phyloP scores from a whole-genome alignment of 345 rosid species.

The Capsella bursapastoris region DNA sequence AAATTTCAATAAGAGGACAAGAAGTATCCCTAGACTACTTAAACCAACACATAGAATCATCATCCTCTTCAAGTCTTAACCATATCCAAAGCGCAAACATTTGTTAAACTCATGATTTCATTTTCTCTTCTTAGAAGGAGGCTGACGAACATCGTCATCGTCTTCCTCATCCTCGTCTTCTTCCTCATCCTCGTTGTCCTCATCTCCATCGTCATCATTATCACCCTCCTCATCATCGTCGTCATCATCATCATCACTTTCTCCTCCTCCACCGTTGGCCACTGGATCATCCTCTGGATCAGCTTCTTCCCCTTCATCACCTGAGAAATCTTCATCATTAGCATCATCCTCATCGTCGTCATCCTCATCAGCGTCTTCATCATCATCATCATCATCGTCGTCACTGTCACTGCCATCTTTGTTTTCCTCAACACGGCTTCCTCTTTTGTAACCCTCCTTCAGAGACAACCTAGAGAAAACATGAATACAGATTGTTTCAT shows the following conservation, averaged over 20 bases:
- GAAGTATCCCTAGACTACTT: constrained; percentile 20
- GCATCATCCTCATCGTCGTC: constrained; percentile 52
- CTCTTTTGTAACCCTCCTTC: constrained; percentile 48
- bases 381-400: constrained; percentile 43
- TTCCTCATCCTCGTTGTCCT: constrained; percentile 43
- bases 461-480: constrained; percentile 49
- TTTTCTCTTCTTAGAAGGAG: constrained; percentile 71
- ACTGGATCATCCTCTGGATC: constrained; percentile 69
- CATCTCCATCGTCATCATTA: constrained; percentile 47
- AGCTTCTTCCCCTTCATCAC: constrained; percentile 56
- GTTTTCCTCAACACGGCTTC: constrained; percentile 49
- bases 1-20: constrained; percentile 7
- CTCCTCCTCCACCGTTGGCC: constrained; percentile 65
- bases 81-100: constrained; percentile 6
- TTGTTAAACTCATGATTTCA: constrained; percentile 34
- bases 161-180: constrained; percentile 59
- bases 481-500: constrained; percentile 1
- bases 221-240: constrained; percentile 49
- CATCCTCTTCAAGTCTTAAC: constrained; percentile 25
- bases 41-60: constrained; percentile 20
- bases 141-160: constrained; percentile 52
- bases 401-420: constrained; percentile 65
- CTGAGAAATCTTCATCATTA: constrained; percentile 65
- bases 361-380: constrained; percentile 24
- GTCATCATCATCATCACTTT: constrained; percentile 57